phyloP scores from a whole-genome alignment of 2,329 filamentous ascomycete genomes.

The Trichoderma brevicompactum region DNA sequence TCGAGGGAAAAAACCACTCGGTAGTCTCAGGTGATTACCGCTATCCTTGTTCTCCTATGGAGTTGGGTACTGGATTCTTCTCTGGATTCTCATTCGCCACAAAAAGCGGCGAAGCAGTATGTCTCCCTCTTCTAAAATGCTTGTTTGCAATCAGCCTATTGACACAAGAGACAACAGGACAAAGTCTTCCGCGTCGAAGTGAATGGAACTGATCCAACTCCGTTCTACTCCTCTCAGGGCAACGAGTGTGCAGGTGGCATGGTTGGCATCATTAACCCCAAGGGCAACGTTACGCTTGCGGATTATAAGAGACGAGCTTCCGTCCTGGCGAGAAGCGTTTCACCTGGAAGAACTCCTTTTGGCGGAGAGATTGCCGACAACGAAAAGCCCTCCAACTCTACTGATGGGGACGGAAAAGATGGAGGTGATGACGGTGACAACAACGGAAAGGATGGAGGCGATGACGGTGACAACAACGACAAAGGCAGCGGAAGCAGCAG shows the following conservation, averaged over 20 bases:
- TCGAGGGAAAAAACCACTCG: conserved; percentile 45
- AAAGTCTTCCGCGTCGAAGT: conserved; percentile 44
- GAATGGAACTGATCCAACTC: conserved; percentile 41
- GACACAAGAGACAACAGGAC: conserved; percentile 32
- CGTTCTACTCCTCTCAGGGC: conserved; percentile 48
- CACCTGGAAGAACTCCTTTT: conserved; percentile 35
- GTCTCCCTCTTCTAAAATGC: conserved; percentile 26
- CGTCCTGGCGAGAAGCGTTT: conserved; percentile 36
- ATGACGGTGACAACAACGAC: conserved; percentile 7
- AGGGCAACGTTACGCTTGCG: conserved; percentile 37
- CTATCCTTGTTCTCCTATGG: conserved; percentile 43
- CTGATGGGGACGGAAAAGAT: background rate
- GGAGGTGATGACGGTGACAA: background rate
- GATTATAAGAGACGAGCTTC: conserved; percentile 41
- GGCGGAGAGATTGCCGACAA: conserved; percentile 40
- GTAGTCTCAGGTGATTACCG: conserved; percentile 44
- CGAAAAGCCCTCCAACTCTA: background rate
- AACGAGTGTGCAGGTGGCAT: conserved; percentile 45
- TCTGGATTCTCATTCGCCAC: conserved; percentile 42
- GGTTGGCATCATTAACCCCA: conserved; percentile 47
- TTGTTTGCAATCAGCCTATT: background rate
- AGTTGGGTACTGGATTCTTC: conserved; percentile 44
- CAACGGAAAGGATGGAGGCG: background rate
- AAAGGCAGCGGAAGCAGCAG: conserved; percentile 12
- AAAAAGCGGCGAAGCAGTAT: conserved; percentile 39